phyloP scores from a whole-genome alignment of 2,329 filamentous ascomycete genomes.

The Graphiopsis chlorocephala region DNA sequence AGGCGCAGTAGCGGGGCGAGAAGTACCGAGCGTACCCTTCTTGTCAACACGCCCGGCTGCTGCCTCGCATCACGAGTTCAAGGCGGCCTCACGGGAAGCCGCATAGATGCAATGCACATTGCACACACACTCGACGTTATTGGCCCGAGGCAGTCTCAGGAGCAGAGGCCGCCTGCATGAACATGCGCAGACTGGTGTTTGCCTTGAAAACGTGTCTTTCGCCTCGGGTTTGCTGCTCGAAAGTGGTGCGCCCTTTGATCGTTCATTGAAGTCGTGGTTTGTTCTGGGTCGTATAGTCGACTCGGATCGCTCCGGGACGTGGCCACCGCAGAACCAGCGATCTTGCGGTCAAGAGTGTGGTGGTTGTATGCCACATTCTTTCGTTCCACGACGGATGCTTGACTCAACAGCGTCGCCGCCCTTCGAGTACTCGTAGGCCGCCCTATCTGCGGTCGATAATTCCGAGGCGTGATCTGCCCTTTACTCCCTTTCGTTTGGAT shows the following conservation, averaged over 20 bases:
- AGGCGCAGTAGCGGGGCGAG: background rate
- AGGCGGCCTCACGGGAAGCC: constrained; percentile 3
- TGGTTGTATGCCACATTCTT: background rate
- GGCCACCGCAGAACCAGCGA: background rate
- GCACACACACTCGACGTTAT: background rate
- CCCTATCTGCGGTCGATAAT: background rate
- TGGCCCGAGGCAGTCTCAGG: background rate
- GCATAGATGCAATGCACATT: background rate
- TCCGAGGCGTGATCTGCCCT: background rate
- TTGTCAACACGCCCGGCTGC: background rate
- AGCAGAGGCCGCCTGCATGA: constrained; percentile 13
- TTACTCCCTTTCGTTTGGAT: background rate
- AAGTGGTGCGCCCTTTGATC: background rate
- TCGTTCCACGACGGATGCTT: background rate
- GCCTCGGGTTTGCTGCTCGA: constrained; percentile 11
- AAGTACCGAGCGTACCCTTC: background rate
- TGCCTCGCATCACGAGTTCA: constrained; percentile 3
- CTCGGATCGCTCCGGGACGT: background rate
- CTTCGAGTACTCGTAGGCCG: constrained; percentile 8
- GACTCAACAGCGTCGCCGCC: constrained; percentile 8
- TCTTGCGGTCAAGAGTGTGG: background rate
- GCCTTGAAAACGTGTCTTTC: constrained; percentile 9
- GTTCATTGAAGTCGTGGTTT: background rate
- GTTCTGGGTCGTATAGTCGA: background rate
- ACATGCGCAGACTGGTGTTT: constrained; percentile 2